Conservation (phyloP, 208 protist genomes). For the Acanthamoeba sp. region DNA sequence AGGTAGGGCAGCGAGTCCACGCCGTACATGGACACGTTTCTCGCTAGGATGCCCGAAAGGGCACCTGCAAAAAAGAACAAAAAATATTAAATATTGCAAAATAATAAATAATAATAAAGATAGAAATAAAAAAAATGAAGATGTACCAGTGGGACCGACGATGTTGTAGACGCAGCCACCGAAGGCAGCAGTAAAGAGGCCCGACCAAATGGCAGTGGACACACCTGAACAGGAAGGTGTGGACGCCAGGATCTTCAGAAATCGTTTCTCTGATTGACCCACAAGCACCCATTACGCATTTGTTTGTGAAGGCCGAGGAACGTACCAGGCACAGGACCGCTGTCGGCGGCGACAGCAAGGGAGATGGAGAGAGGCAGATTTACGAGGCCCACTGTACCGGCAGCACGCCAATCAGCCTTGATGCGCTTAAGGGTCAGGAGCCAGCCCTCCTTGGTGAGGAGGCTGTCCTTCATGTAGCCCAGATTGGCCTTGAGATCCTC, state of each 20-base stretch:
- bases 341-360: constrained; percentile 75
- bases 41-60: constrained; percentile 69
- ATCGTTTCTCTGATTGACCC: background rate
- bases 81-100: background rate
- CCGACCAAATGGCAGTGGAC: constrained; percentile 78
- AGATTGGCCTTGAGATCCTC: constrained; percentile 65
- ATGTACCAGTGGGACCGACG: constrained; percentile 77
- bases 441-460: constrained; percentile 70
- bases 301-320: background rate
- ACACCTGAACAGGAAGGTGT: constrained; percentile 1
- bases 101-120: background rate
- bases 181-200: constrained; percentile 72
- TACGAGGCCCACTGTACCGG: constrained; percentile 72
- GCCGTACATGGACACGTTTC: constrained; percentile 61
- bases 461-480: constrained; percentile 74
- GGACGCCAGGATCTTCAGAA: no score
- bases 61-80: background rate
- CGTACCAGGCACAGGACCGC: constrained; percentile 62
- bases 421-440: constrained; percentile 53
- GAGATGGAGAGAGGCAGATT: constrained; percentile 81
- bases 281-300: background rate
- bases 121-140: background rate
- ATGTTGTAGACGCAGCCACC: constrained; percentile 78
- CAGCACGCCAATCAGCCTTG: constrained; percentile 59
- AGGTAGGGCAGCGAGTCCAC: constrained; percentile 70